These are phyloP conservation scores for Ajuga chamaepitys DNA, from an alignment of 257 asterid species.

Conservation along the genomic window DNA sequence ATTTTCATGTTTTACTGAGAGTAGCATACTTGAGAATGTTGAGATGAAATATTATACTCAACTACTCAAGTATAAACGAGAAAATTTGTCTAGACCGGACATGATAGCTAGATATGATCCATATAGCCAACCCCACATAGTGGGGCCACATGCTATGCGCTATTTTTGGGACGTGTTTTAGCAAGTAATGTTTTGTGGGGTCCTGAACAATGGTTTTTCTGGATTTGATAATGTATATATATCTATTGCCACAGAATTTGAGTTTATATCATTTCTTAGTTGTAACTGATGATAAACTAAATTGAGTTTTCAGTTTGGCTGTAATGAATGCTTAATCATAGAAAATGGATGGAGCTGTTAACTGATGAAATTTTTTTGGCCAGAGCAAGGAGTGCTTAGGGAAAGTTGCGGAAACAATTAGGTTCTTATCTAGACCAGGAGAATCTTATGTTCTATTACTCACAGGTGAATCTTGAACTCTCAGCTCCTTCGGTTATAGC, in stretches of 20 bases:
- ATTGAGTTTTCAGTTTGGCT: background rate
- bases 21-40: too few species aligned
- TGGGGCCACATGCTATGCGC: background rate
- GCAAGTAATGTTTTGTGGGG: background rate
- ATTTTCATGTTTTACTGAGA: background rate
- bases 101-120: too few species aligned
- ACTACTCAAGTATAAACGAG: too few species aligned
- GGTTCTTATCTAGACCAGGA: conserved; percentile 54
- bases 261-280: background rate
- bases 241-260: background rate
- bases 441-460: conserved; percentile 58
- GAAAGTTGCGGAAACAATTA: conserved; percentile 74
- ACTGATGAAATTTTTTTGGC: conserved; percentile 6
- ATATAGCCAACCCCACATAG: too few species aligned
- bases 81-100: too few species aligned
- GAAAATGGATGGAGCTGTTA: conserved; percentile 1
- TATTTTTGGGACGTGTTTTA: background rate
- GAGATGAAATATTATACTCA: too few species aligned
- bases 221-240: background rate
- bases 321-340: background rate
- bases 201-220: background rate
- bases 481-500: background rate
- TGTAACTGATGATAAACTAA: background rate
- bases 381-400: conserved; percentile 99
- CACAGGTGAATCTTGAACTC: conserved; percentile 51